These are phyloP conservation scores for Sphaerosporella brunnea DNA, from an alignment of 495 filamentous ascomycete genomes.

Conservation along the genomic window DNA sequence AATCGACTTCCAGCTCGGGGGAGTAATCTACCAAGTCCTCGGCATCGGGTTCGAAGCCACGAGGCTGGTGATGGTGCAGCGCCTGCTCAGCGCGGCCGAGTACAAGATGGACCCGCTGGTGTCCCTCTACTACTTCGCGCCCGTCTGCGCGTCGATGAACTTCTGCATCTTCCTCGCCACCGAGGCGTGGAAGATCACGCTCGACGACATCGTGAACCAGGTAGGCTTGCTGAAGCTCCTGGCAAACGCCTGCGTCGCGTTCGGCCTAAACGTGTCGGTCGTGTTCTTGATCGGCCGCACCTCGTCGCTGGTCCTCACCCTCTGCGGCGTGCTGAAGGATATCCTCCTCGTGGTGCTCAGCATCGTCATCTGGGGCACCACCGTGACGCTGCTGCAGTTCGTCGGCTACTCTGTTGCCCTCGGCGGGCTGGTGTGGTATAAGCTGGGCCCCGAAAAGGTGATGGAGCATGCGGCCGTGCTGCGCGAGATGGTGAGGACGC, in stretches of 20 bases:
- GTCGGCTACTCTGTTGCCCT: constrained; percentile 51
- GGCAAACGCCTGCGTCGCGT: constrained; percentile 53
- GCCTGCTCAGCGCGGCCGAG: constrained; percentile 39
- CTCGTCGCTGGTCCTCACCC: constrained; percentile 56
- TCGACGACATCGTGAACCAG: constrained; percentile 33
- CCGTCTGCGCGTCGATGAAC: constrained; percentile 61
- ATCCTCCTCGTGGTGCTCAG: constrained; percentile 50
- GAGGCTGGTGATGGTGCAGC: constrained; percentile 61
- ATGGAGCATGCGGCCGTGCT: constrained; percentile 10
- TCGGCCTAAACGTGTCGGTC: constrained; percentile 58
- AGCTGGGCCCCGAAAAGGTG: constrained; percentile 40
- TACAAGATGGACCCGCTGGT: constrained; percentile 73
- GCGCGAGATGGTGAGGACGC: neutral
- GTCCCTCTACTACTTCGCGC: constrained; percentile 71
- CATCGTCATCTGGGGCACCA: constrained; percentile 48
- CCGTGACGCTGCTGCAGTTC: constrained; percentile 40
- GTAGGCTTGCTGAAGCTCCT: constrained; percentile 43
- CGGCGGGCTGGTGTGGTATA: constrained; percentile 47
- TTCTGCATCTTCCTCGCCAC: constrained; percentile 42
- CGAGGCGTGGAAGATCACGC: constrained; percentile 38
- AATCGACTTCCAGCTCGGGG: constrained; percentile 50
- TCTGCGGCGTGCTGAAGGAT: constrained; percentile 60
- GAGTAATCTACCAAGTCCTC: constrained; percentile 51
- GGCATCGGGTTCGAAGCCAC: constrained; percentile 59
- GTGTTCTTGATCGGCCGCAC: constrained; percentile 66